A percentile compares a stretch with the other conserved stretches of the same genome.
phyloP scores from a whole-genome alignment of 1,139 yeast genomes.

The Kurtzmaniella quercitrusa region DNA sequence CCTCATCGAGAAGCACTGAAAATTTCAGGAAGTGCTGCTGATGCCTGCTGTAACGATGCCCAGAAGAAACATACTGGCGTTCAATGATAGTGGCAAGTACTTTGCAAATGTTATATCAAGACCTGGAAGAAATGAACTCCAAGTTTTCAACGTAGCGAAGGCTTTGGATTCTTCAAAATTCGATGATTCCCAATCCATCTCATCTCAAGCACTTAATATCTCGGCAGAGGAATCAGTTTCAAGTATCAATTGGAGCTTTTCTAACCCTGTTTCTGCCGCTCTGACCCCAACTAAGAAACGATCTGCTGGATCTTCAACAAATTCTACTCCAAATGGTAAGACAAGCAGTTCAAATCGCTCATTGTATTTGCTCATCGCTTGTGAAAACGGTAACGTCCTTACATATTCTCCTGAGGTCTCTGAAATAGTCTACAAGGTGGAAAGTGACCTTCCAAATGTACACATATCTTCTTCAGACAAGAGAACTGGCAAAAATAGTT shows the following conservation, averaged over 20 bases:
- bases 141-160: conserved; percentile 16
- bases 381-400: conserved; percentile 34
- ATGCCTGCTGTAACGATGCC: neutral
- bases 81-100: conserved; percentile 19
- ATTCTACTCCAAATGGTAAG: conserved; percentile 1
- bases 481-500: conserved; percentile 6
- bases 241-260: conserved; percentile 21
- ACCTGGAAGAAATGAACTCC: conserved; percentile 33
- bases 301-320: conserved; percentile 8
- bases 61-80: conserved; percentile 8
- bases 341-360: neutral
- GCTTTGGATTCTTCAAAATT: neutral
- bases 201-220: conserved; percentile 12
- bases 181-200: neutral
- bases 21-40: conserved; percentile 1
- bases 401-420: conserved; percentile 39
- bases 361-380: conserved; percentile 26
- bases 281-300: conserved; percentile 12
- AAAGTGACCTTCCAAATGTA: conserved; percentile 19
- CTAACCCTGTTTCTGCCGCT: conserved; percentile 6
- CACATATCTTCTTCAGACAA: conserved; percentile 14
- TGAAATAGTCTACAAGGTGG: conserved; percentile 26
- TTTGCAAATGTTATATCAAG: conserved; percentile 29
- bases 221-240: conserved; percentile 20
- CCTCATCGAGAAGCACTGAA: neutral